A percentile compares a stretch with the other conserved stretches of the same genome.
Conservation (phyloP, 768 basidiomycete genomes). For the Rhodotorula sphaerocarpa region DNA sequence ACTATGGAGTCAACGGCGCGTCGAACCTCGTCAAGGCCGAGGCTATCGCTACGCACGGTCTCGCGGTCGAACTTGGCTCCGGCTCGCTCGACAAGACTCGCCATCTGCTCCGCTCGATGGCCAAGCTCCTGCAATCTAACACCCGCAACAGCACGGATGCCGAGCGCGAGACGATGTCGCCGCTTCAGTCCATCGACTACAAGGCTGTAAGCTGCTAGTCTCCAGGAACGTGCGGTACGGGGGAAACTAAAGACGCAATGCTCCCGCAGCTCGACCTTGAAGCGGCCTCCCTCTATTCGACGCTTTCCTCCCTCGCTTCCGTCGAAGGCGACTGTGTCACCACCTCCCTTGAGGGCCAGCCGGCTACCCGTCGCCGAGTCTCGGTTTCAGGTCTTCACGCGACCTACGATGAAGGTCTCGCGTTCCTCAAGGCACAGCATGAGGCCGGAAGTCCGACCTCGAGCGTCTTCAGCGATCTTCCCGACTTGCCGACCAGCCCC, state of each 20-base stretch:
- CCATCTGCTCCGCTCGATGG: conserved; percentile 59
- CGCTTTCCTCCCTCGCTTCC: conserved; percentile 56
- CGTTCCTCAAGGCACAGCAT: conserved; percentile 55
- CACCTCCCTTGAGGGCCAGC: conserved; percentile 42
- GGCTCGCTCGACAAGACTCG: conserved; percentile 55
- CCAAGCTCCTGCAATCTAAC: conserved; percentile 54
- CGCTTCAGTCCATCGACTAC: conserved; percentile 25
- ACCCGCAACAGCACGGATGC: no score
- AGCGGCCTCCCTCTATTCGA: conserved; percentile 70
- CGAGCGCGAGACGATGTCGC: background rate
- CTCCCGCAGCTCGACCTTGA: conserved; percentile 80
- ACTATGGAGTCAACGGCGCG: conserved; percentile 46
- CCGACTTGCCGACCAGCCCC: conserved; percentile 13
- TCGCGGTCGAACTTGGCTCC: conserved; percentile 84
- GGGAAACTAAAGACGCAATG: no score
- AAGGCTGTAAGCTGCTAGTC: conserved; percentile 30
- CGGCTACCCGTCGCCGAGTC: conserved; percentile 54
- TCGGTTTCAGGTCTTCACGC: conserved; percentile 76
- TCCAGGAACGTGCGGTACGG: conserved; percentile 41
- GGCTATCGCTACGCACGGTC: conserved; percentile 34
- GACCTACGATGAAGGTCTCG: conserved; percentile 81
- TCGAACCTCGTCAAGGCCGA: conserved; percentile 33
- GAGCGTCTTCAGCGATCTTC: background rate
- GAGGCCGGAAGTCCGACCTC: conserved; percentile 1
- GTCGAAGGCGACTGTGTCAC: conserved; percentile 35